Evolutionary conservation across 345 rosid species (phyloP).

Genomic region (Eucalyptus cloeziana): DNA sequence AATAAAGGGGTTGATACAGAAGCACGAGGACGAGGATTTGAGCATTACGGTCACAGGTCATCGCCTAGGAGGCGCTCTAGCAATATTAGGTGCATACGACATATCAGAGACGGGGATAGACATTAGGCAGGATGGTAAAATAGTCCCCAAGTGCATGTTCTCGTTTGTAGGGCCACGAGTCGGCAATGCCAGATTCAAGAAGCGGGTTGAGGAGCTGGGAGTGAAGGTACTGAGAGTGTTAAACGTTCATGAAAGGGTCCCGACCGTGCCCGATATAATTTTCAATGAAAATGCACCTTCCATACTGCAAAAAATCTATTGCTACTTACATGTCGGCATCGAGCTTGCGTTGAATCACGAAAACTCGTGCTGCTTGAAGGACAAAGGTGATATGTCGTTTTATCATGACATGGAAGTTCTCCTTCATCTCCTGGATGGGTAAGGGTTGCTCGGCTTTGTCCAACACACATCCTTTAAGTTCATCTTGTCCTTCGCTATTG

Average conservation of each 20-base stretch:
- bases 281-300: not conserved
- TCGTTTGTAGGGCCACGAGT: constrained; percentile 8
- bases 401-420: constrained; percentile 10
- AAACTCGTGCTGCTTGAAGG: constrained; percentile 7
- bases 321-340: constrained; percentile 5
- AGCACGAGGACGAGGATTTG: not conserved
- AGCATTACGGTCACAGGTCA: constrained; percentile 11
- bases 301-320: not conserved
- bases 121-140: not conserved
- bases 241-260: constrained; percentile 8
- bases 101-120: not conserved
- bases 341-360: not conserved
- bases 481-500: too few relatives aligned
- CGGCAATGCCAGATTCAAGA: constrained; percentile 1
- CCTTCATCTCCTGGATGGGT: constrained; percentile 4
- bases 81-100: constrained; percentile 5
- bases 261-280: not conserved
- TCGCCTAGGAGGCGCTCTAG: constrained; percentile 8
- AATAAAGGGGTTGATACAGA: not conserved
- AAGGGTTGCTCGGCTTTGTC: not conserved
- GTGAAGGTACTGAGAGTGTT: constrained; percentile 5
- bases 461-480: not conserved
- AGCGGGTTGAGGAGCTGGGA: not conserved
- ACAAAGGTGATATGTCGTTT: not conserved
- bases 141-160: not conserved